Percentiles rank a stretch among this genome's conserved stretches.
Evolutionary conservation across 2,329 filamentous ascomycete genomes (phyloP).

Genomic region (Colletotrichum eleusines): DNA sequence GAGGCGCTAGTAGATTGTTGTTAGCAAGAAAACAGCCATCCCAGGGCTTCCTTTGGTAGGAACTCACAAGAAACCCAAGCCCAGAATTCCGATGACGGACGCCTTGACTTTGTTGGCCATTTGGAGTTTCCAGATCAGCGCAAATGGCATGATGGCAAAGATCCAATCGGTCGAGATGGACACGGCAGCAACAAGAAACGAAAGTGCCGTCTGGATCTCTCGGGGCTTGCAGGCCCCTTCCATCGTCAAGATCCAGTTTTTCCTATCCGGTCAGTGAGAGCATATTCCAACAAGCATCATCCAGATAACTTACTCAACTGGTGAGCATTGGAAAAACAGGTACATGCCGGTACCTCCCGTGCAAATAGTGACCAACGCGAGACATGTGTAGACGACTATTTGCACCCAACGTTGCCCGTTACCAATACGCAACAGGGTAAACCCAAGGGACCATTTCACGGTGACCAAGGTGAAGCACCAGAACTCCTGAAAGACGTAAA

Average conservation of each 20-base stretch:
- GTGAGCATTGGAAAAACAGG: conserved; percentile 35
- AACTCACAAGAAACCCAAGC: conserved; percentile 35
- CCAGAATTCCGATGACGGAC: conserved; percentile 32
- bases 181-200: conserved; percentile 35
- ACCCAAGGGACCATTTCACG: conserved; percentile 35
- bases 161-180: conserved; percentile 39
- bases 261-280: not conserved
- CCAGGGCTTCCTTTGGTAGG: fast-evolving
- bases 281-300: fast-evolving
- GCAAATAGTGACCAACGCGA: conserved; percentile 30
- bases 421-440: conserved; percentile 34
- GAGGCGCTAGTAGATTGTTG: conserved; percentile 16
- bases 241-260: conserved; percentile 27
- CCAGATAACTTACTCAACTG: conserved; percentile 24
- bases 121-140: conserved; percentile 35
- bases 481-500: conserved; percentile 37
- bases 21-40: not conserved
- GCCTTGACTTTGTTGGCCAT: conserved; percentile 31
- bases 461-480: conserved; percentile 37
- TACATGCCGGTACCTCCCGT: conserved; percentile 41
- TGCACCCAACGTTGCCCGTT: conserved; percentile 37
- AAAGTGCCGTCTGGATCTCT: conserved; percentile 31
- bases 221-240: conserved; percentile 24
- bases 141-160: conserved; percentile 33
- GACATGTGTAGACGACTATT: conserved; percentile 30